These are phyloP conservation scores for Eutrema salsugineum DNA, from an alignment of 441 rosid species.

Conservation along the genomic window DNA sequence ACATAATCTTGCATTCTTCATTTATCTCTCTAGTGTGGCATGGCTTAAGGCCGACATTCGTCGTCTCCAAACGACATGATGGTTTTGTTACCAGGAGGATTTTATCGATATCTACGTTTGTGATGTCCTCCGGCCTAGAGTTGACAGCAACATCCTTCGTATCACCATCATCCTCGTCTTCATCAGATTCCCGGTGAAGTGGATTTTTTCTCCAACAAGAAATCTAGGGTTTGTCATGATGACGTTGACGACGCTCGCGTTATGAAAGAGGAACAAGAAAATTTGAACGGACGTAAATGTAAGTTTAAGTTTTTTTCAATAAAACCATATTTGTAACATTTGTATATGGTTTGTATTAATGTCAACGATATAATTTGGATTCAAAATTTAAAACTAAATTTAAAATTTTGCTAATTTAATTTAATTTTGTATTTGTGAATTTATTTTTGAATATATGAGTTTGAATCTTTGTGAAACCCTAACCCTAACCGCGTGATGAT, in stretches of 20 bases:
- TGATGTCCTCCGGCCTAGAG: no score
- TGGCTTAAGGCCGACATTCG: no score
- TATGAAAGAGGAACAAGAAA: constrained; percentile 48
- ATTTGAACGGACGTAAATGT: constrained; percentile 56
- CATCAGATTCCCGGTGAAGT: constrained; percentile 58
- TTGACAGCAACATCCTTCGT: no score
- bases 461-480: no score
- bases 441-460: constrained; percentile 45
- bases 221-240: constrained; percentile 14
- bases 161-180: no score
- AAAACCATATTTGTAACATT: background rate
- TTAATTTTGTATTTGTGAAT: background rate
- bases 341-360: background rate
- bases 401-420: background rate
- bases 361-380: background rate
- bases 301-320: constrained; percentile 20
- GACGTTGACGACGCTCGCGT: constrained; percentile 18
- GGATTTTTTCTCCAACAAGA: constrained; percentile 66
- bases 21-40: no score
- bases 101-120: no score
- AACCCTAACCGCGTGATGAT: no score
- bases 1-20: no score
- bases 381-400: background rate
- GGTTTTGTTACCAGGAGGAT: no score
- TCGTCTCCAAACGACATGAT: no score